These are phyloP conservation scores for Verticillium klebahnii DNA, from an alignment of 2,329 filamentous ascomycete genomes.

Conservation along the genomic window DNA sequence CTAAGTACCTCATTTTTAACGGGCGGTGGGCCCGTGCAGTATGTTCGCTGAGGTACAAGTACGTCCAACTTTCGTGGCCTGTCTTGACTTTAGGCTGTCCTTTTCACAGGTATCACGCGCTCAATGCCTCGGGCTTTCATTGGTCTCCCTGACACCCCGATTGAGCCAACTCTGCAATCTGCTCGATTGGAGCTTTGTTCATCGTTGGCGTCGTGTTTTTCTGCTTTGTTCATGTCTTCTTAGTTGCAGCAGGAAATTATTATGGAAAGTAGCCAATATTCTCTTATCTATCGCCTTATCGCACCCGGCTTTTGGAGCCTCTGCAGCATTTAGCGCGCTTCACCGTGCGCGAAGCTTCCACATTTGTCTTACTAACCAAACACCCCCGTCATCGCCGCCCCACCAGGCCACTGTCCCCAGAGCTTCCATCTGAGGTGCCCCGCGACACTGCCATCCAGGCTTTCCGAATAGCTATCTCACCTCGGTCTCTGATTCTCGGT, in stretches of 20 bases:
- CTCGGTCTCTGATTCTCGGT: background rate
- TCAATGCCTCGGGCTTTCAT: too few species aligned
- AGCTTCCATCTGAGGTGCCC: background rate
- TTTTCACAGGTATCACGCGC: too few species aligned
- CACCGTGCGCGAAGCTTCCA: slow-evolving; percentile 2
- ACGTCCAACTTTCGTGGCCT: background rate
- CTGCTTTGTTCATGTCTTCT: background rate
- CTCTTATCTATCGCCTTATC: background rate
- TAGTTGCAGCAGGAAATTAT: background rate
- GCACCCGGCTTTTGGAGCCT: background rate
- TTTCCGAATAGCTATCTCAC: background rate
- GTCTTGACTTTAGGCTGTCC: too few species aligned
- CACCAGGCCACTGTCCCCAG: background rate
- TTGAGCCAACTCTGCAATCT: background rate
- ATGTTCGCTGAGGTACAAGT: background rate
- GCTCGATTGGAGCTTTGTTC: background rate
- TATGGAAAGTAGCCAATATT: background rate
- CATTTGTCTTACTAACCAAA: background rate
- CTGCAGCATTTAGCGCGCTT: background rate
- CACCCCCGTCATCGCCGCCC: background rate
- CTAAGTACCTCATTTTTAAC: background rate
- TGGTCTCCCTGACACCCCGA: too few species aligned
- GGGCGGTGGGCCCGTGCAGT: background rate
- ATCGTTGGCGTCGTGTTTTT: background rate
- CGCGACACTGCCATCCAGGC: background rate